Evolutionary conservation across 768 basidiomycete species (phyloP), one percentile per base, ranked within the genome.

Genomic region (Suillus luteus): DNA sequence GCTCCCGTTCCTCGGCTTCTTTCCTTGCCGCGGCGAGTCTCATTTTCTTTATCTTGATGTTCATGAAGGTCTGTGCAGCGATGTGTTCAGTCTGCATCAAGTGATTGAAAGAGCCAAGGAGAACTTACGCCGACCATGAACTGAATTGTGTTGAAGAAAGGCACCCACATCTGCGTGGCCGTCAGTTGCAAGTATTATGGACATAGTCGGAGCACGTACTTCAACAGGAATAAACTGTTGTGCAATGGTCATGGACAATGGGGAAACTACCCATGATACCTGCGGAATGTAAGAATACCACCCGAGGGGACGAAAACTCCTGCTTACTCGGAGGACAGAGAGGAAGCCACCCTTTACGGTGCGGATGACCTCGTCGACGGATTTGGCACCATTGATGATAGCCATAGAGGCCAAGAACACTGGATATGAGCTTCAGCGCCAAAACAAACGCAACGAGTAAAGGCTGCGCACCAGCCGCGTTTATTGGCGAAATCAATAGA

Each of bases 261-360:
- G 94, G 14, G 90, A 91, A 35, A 90, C 85, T 40, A 91, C 76
- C 93, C 91, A 94, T 27, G 86, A 87, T 62, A 93, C 83, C 93
- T 94, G 70, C 55, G 1, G 22, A 46, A 63, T 35, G 12, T 59
- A 37, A 62, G 55, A 40, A 38, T 31, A 41, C 31, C 4, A 2
- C 19, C 9, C 17, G 37, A 19, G 40, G n/a, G 11, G 19, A 49
- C 10, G 10, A 17, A 19, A 15, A 24, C 60, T 3, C 44, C 19
- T 55, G 69, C 84, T 63, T 68, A 94, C 92, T 74, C 85, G 80
- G 62, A 94, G 81, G 63, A 93, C 90, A 27, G 85, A 75, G 72
- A 89, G 82, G 79, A 93, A 93, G 22, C 92, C 91, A 19, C 76
- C 82, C 72, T 84, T 88, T 38, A 95, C 84, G 1, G 89, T 89